A percentile compares a stretch with the other conserved stretches of the same genome.
phyloP scores from a whole-genome alignment of 441 rosid species.

The Syzygium malaccense region DNA sequence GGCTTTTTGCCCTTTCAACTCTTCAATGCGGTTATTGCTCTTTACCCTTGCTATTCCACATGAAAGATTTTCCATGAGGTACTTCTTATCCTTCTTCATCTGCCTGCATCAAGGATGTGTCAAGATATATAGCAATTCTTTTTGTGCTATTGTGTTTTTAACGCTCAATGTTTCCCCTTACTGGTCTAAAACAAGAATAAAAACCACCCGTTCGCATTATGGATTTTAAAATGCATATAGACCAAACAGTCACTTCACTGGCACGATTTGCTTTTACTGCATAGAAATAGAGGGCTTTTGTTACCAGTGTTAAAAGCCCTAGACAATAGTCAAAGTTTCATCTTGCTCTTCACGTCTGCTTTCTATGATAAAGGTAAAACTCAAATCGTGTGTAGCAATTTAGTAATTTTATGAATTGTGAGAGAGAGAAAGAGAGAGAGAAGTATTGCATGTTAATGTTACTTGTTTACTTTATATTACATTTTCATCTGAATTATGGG shows the following conservation, averaged over 20 bases:
- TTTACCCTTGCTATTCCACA: conserved; percentile 5
- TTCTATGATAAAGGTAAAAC: neutral
- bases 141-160: neutral
- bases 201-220: neutral
- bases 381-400: neutral
- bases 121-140: neutral
- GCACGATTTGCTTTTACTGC: neutral
- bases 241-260: neutral
- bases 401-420: neutral
- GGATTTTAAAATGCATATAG: neutral
- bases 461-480: neutral
- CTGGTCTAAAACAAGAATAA: neutral
- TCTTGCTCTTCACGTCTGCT: neutral
- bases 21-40: conserved; percentile 1
- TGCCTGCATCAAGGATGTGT: conserved; percentile 1
- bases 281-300: neutral
- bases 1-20: neutral
- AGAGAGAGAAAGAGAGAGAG: neutral
- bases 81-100: conserved; percentile 8
- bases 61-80: neutral
- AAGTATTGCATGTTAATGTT: neutral
- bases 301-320: neutral
- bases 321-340: neutral
- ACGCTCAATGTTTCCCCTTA: neutral
- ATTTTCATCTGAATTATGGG: neutral